These are phyloP conservation scores for Protoeuglena noctilucae DNA, from an alignment of 139 green algal genomes.

Conservation along the genomic window DNA sequence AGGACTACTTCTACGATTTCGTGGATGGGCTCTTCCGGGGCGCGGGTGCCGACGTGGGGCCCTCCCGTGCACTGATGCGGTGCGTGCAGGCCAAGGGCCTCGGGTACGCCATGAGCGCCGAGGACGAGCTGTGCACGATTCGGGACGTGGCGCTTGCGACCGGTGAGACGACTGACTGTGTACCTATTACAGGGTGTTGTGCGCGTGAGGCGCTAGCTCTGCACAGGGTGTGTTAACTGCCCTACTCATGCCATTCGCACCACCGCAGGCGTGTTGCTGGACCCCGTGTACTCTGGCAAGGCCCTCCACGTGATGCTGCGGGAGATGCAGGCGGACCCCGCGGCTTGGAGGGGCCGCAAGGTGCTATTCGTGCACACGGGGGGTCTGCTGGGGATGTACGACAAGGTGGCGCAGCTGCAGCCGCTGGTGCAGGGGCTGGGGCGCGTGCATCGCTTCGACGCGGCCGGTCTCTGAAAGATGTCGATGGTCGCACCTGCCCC, in stretches of 20 bases:
- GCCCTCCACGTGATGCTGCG: constrained; percentile 47
- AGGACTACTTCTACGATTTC: constrained; percentile 70
- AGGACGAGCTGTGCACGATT: constrained; percentile 59
- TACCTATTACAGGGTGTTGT: too few species aligned
- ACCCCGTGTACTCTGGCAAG: constrained; percentile 90
- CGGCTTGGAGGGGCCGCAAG: constrained; percentile 46
- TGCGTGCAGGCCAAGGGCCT: constrained; percentile 53
- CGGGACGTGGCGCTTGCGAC: constrained; percentile 7
- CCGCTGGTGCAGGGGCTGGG: constrained; percentile 9
- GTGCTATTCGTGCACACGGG: constrained; percentile 21
- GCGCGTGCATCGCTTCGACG: constrained; percentile 1
- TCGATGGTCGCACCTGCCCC: too few species aligned
- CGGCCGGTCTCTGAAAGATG: too few species aligned
- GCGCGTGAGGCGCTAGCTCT: too few species aligned
- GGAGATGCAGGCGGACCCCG: constrained; percentile 43
- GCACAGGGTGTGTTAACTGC: too few species aligned
- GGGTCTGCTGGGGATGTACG: constrained; percentile 62
- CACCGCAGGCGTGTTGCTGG: constrained; percentile 32
- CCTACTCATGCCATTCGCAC: too few species aligned
- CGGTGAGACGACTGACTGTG: too few species aligned
- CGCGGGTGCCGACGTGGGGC: constrained; percentile 20
- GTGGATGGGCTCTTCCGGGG: constrained; percentile 46
- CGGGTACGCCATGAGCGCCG: constrained; percentile 74
- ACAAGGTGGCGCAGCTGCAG: constrained; percentile 64
- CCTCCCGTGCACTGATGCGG: constrained; percentile 3